A percentile compares a stretch with the other conserved stretches of the same genome.
phyloP scores from a whole-genome alignment of 306 rosid species.

The Vigna trinervia region DNA sequence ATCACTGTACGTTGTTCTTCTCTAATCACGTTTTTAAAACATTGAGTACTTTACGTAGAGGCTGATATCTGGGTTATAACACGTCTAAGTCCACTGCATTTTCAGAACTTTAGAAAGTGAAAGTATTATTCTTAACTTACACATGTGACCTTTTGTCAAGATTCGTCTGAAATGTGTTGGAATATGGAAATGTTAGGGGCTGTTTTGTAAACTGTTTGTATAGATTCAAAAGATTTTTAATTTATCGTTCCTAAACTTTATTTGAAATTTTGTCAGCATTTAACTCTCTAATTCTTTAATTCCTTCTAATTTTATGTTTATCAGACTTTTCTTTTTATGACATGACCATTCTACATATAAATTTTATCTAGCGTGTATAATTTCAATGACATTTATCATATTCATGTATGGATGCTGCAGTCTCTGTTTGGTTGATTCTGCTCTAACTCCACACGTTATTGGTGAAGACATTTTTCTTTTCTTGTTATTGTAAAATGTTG shows the following conservation, averaged over 20 bases:
- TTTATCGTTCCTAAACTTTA: conserved; percentile 19
- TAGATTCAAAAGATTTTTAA: conserved; percentile 16
- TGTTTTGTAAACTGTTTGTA: conserved; percentile 13
- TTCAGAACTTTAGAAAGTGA: background rate
- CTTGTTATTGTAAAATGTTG: conserved; percentile 19
- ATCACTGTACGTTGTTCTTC: conserved; percentile 66
- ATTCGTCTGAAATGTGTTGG: background rate
- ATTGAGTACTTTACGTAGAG: conserved; percentile 3
- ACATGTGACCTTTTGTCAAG: conserved; percentile 6
- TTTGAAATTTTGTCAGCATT: background rate
- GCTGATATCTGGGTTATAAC: background rate
- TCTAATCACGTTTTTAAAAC: background rate
- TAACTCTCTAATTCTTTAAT: background rate
- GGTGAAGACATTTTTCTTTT: background rate
- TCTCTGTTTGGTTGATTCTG: background rate
- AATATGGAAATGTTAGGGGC: conserved; percentile 20
- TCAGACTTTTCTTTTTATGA: background rate
- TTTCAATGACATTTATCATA: conserved; percentile 8
- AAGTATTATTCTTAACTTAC: conserved; percentile 28
- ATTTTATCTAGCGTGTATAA: conserved; percentile 5
- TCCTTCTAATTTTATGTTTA: background rate
- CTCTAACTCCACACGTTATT: background rate
- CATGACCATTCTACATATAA: conserved; percentile 7
- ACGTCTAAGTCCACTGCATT: conserved; percentile 9
- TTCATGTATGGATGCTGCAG: background rate